Evolutionary conservation across 176 grass and related monocot genomes (phyloP).

Genomic region (Urochloa ruziziensis): DNA sequence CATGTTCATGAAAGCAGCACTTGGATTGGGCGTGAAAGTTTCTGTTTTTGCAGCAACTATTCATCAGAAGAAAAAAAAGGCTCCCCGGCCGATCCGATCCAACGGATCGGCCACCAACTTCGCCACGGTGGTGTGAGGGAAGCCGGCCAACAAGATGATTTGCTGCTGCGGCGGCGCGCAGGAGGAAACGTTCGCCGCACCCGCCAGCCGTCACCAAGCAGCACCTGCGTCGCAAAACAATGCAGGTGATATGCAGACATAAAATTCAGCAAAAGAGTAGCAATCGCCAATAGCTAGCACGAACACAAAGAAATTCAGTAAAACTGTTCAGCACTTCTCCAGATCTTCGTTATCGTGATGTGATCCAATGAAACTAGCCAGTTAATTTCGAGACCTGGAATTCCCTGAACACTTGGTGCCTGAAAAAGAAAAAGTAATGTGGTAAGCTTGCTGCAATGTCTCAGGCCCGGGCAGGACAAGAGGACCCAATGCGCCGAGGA

Average conservation of each 20-base stretch:
- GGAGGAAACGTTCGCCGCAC: conserved; percentile 34
- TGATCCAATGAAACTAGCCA: too few relatives aligned
- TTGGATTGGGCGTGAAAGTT: not conserved
- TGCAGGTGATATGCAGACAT: conserved; percentile 24
- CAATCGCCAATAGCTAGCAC: too few relatives aligned
- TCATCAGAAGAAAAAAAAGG: not conserved
- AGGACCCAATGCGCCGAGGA: conserved; percentile 32
- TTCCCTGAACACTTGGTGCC: too few relatives aligned
- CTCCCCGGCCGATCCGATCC: not conserved
- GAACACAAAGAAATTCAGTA: too few relatives aligned
- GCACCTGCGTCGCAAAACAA: conserved; percentile 28
- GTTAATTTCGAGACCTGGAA: too few relatives aligned
- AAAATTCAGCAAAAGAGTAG: too few relatives aligned
- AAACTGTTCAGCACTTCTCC: not conserved
- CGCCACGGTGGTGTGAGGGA: not conserved
- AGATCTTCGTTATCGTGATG: too few relatives aligned
- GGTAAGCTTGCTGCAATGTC: not conserved
- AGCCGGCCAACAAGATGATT: conserved; percentile 15
- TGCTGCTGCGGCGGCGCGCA: conserved; percentile 35
- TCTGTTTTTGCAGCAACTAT: not conserved
- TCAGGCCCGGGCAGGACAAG: conserved; percentile 40
- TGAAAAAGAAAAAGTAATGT: not conserved
- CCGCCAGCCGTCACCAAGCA: conserved; percentile 28
- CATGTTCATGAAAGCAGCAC: too few relatives aligned
- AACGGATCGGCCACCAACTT: conserved; percentile 1